Conservation (phyloP, 441 rosid genomes). For the Syzygium syzygioides region DNA sequence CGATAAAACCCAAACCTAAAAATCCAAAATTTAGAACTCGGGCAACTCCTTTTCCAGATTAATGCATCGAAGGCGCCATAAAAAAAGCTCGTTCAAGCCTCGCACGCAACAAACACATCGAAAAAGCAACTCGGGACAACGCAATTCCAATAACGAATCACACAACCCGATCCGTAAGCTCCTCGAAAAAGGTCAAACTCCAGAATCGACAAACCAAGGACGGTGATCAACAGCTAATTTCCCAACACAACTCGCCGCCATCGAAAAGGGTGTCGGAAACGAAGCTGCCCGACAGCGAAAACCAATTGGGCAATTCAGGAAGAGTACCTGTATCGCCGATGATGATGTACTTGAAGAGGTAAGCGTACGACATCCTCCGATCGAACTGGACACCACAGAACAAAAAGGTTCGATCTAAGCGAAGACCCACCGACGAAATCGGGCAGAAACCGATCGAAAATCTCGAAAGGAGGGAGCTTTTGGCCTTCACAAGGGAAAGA, state of each 20-base stretch:
- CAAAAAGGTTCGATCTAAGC: neutral
- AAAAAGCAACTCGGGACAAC: neutral
- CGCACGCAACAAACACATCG: neutral
- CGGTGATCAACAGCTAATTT: neutral
- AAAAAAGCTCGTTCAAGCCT: neutral
- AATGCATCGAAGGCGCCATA: neutral
- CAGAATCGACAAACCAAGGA: neutral
- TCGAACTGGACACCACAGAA: neutral
- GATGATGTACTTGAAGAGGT: constrained; percentile 5
- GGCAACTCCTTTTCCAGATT: neutral
- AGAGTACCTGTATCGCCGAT: neutral
- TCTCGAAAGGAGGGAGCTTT: neutral
- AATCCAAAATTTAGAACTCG: neutral
- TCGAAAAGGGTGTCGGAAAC: neutral
- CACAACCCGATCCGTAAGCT: neutral
- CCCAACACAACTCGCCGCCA: neutral
- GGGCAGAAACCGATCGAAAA: neutral
- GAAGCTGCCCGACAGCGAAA: neutral
- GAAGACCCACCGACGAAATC: neutral
- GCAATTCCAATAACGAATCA: neutral
- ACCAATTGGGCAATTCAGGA: neutral
- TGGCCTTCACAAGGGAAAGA: neutral
- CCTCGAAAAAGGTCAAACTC: neutral
- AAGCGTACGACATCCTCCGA: constrained; percentile 2
- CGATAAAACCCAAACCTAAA: neutral